Conservation (phyloP, 1,284 basidiomycete genomes). For the Meripilus lineatus region DNA sequence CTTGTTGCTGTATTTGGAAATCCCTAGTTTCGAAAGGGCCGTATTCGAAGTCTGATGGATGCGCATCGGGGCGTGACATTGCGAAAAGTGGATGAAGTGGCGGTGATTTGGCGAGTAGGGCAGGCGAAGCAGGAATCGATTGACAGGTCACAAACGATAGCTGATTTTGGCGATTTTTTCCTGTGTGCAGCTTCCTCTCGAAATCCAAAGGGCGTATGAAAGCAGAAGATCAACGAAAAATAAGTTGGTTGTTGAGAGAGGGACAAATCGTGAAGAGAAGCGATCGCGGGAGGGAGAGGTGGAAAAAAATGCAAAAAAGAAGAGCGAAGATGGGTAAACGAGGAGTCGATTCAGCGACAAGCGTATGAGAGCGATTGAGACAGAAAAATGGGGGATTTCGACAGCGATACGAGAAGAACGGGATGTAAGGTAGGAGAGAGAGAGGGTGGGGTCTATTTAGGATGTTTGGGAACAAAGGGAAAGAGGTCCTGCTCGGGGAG, state of each 20-base stretch:
- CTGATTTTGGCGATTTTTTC: conserved; percentile 15
- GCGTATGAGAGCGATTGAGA: conserved; percentile 32
- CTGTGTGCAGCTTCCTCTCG: conserved; percentile 16
- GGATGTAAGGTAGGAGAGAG: conserved; percentile 7
- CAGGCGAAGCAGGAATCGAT: conserved; percentile 17
- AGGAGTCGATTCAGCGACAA: conserved; percentile 29
- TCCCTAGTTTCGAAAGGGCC: conserved; percentile 24
- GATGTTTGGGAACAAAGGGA: background rate
- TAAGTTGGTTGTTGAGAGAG: conserved; percentile 23
- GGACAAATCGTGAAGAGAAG: conserved; percentile 20
- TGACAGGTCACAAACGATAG: conserved; percentile 15
- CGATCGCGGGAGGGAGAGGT: conserved; percentile 17
- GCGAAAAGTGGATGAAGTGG: conserved; percentile 13
- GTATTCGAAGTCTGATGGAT: conserved; percentile 35
- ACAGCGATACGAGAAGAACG: conserved; percentile 29
- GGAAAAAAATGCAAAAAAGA: conserved; percentile 26
- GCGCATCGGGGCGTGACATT: conserved; percentile 36
- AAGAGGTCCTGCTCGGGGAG: background rate
- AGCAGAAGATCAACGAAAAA: conserved; percentile 19
- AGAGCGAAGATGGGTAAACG: conserved; percentile 30
- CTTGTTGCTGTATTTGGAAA: conserved; percentile 7
- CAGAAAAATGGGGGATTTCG: conserved; percentile 28
- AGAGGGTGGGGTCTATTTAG: conserved; percentile 3
- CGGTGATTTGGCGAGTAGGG: conserved; percentile 4
- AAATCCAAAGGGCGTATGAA: conserved; percentile 12